These are phyloP conservation scores for Auriscalpium microsporum DNA, from an alignment of 768 basidiomycete genomes.

Conservation along the genomic window DNA sequence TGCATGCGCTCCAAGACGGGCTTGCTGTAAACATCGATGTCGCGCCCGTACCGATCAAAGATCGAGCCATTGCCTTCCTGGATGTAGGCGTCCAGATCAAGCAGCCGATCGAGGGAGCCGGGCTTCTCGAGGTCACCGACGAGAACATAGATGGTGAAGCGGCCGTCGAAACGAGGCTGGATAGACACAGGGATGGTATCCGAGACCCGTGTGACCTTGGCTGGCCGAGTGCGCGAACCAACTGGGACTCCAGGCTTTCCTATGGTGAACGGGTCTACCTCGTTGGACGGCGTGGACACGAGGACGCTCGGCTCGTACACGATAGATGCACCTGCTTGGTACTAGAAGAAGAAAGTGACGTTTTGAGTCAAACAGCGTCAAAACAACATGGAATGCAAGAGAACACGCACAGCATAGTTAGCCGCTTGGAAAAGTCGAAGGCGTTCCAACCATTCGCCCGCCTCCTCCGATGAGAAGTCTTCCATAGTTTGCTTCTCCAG, in stretches of 20 bases:
- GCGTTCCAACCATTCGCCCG: background rate
- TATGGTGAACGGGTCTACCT: background rate
- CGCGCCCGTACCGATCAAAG: background rate
- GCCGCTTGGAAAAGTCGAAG: slow-evolving; percentile 2
- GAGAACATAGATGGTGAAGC: slow-evolving; percentile 4
- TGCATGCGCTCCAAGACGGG: slow-evolving; percentile 2
- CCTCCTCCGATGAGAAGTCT: slow-evolving; percentile 3
- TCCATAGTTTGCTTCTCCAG: slow-evolving; percentile 5
- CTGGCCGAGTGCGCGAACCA: slow-evolving; percentile 5
- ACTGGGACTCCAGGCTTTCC: slow-evolving; percentile 1
- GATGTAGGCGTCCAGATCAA: slow-evolving; percentile 2
- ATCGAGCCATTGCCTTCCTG: background rate
- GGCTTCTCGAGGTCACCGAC: slow-evolving; percentile 2
- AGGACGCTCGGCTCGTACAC: background rate
- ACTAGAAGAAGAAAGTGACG: background rate
- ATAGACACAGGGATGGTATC: slow-evolving; percentile 5
- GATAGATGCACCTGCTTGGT: slow-evolving; percentile 5
- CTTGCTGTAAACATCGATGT: background rate
- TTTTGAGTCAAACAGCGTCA: background rate
- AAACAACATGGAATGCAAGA: background rate
- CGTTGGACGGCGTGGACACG: background rate
- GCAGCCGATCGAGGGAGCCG: background rate
- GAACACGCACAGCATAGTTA: slow-evolving; percentile 3
- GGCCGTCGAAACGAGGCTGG: slow-evolving; percentile 4
- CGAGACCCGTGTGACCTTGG: slow-evolving; percentile 3